Evolutionary conservation across 2,329 filamentous ascomycete genomes (phyloP).

Genomic region (Fusarium sp.): DNA sequence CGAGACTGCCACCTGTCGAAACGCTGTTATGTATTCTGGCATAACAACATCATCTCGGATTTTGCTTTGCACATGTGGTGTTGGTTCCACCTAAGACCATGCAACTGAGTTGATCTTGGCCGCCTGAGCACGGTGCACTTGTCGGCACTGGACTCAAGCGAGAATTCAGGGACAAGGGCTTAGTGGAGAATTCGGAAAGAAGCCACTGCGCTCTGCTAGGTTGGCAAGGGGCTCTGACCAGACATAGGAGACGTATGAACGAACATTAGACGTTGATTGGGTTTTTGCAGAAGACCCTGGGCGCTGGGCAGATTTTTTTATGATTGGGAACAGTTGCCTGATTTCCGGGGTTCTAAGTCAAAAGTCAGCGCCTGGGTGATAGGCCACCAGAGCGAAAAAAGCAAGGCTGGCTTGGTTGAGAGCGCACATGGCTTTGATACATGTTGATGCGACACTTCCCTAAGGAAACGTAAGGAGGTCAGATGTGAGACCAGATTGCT

Average conservation of each 20-base stretch:
- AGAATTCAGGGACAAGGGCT: constrained; percentile 40
- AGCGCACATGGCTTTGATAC: constrained; percentile 28
- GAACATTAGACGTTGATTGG: constrained; percentile 36
- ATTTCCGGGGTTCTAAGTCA: constrained; percentile 1
- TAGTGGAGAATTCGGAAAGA: constrained; percentile 39
- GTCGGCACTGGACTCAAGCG: constrained; percentile 44
- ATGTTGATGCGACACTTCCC: constrained; percentile 3
- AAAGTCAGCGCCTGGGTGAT: constrained; percentile 21
- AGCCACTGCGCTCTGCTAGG: constrained; percentile 31
- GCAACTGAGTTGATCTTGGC: constrained; percentile 42
- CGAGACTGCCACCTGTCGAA: constrained; percentile 39
- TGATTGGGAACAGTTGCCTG: constrained; percentile 13
- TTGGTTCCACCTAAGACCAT: constrained; percentile 42
- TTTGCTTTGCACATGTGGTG: constrained; percentile 34
- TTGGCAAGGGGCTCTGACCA: constrained; percentile 41
- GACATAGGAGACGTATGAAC: constrained; percentile 34
- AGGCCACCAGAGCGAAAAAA: constrained; percentile 2
- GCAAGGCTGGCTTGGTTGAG: constrained; percentile 8
- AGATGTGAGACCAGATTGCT: constrained; percentile 35
- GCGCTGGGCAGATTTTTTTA: constrained; percentile 35
- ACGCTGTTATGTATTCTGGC: constrained; percentile 29
- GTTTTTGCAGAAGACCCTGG: constrained; percentile 14
- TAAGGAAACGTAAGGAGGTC: constrained; percentile 21
- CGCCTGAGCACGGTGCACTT: constrained; percentile 42
- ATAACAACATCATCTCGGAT: constrained; percentile 42